Conservation (phyloP, 192 early-diverging fungal genomes). For the Phlyctochytrium bullatum region DNA sequence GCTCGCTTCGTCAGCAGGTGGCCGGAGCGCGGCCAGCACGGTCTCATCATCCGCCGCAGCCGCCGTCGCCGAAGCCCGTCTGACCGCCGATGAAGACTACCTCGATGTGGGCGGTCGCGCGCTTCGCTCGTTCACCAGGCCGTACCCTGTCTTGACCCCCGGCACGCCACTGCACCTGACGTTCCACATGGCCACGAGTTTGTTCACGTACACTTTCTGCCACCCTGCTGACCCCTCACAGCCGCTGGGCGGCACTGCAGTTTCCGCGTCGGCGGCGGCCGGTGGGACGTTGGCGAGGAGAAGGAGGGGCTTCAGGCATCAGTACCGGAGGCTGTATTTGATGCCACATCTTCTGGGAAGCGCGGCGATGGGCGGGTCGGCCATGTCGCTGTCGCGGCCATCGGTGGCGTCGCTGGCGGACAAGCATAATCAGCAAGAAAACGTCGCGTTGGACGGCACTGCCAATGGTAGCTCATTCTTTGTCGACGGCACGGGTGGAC, state of each 20-base stretch:
- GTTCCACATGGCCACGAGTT: constrained; percentile 23
- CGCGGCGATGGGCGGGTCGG: not conserved
- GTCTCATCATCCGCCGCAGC: not conserved
- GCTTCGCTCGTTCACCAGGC: constrained; percentile 33
- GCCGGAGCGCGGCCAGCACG: no score
- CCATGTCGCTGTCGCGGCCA: not conserved
- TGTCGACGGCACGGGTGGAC: not conserved
- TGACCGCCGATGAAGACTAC: not conserved
- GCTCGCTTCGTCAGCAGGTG: not conserved
- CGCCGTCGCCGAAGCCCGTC: not conserved
- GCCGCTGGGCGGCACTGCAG: not conserved
- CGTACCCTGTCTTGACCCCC: constrained; percentile 30
- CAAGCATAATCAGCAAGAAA: no score
- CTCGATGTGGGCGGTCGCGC: constrained; percentile 37
- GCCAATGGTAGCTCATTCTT: not conserved
- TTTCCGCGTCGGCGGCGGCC: not conserved
- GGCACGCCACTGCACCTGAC: constrained; percentile 20
- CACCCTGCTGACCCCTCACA: constrained; percentile 7
- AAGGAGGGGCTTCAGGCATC: not conserved
- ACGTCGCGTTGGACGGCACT: no score
- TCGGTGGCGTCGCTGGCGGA: no score
- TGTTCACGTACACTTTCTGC: constrained; percentile 30
- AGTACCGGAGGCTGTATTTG: constrained; percentile 4
- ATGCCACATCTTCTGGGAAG: not conserved
- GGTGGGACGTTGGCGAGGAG: not conserved